phyloP scores from a whole-genome alignment of 257 asterid species.

The Solanum okadae region DNA sequence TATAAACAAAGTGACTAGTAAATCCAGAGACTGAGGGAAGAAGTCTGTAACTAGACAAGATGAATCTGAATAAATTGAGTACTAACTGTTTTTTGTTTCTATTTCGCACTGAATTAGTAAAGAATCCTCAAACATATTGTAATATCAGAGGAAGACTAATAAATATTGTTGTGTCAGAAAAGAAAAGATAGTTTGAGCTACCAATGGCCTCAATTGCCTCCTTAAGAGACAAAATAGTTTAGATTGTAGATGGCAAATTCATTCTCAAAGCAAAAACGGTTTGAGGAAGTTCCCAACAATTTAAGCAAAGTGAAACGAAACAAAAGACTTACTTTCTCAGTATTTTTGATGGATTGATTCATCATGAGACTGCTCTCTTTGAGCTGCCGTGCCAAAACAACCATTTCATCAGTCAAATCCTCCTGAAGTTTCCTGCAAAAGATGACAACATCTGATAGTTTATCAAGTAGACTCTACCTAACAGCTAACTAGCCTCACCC shows the following conservation, averaged over 20 bases:
- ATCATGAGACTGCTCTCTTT: slow-evolving; percentile 81
- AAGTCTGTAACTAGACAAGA: too few species aligned
- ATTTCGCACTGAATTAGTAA: background rate
- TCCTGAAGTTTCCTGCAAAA: slow-evolving; percentile 80
- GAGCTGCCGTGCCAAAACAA: slow-evolving; percentile 72
- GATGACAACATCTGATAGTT: background rate
- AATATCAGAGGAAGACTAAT: background rate
- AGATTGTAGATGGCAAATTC: background rate
- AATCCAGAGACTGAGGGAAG: too few species aligned
- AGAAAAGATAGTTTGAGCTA: background rate
- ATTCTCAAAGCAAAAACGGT: background rate
- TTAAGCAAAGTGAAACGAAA: background rate
- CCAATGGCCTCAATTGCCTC: background rate
- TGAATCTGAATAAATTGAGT: too few species aligned
- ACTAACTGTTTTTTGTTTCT: background rate
- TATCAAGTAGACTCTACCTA: background rate
- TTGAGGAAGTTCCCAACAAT: background rate
- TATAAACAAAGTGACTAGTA: too few species aligned
- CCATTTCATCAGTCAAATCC: slow-evolving; percentile 90
- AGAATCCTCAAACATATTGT: background rate
- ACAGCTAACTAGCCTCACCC: background rate
- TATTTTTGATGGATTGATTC: slow-evolving; percentile 73
- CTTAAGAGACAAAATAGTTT: background rate
- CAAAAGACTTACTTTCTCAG: slow-evolving; percentile 55
- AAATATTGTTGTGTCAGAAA: background rate